phyloP scores from a whole-genome alignment of 208 protist species.

The Trypanosoma avium region DNA sequence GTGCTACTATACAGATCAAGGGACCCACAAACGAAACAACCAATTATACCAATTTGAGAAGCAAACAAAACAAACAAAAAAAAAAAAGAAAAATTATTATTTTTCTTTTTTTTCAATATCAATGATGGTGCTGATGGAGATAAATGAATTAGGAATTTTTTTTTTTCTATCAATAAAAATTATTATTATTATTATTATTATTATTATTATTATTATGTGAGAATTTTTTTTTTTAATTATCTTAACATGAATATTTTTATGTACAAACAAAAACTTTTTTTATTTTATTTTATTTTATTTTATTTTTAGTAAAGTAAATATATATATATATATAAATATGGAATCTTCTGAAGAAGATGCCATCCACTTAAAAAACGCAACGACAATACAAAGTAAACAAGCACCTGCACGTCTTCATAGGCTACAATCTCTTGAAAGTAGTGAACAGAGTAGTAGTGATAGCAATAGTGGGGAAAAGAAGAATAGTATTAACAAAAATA shows the following conservation, averaged over 20 bases:
- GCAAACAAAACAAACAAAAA: background rate
- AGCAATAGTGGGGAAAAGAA: background rate
- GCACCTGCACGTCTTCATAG: background rate
- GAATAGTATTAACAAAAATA: background rate
- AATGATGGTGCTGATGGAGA: no score
- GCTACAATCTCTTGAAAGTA: background rate
- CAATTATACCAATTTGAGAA: constrained; percentile 50
- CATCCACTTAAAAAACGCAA: background rate
- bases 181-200: no score
- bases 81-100: background rate
- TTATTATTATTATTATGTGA: background rate
- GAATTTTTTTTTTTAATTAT: background rate
- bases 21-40: constrained; percentile 46
- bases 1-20: constrained; percentile 78
- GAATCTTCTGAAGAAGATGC: background rate
- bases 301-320: background rate
- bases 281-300: background rate
- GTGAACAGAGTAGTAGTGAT: background rate
- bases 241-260: background rate
- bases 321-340: background rate
- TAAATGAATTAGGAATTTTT: no score
- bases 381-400: background rate
- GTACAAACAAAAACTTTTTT: no score
- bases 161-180: no score
- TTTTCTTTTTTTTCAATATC: no score